A percentile compares a stretch with the other conserved stretches of the same genome.
Conservation (phyloP, 2,329 filamentous ascomycete species). For the Calycina herbarum region DNA sequence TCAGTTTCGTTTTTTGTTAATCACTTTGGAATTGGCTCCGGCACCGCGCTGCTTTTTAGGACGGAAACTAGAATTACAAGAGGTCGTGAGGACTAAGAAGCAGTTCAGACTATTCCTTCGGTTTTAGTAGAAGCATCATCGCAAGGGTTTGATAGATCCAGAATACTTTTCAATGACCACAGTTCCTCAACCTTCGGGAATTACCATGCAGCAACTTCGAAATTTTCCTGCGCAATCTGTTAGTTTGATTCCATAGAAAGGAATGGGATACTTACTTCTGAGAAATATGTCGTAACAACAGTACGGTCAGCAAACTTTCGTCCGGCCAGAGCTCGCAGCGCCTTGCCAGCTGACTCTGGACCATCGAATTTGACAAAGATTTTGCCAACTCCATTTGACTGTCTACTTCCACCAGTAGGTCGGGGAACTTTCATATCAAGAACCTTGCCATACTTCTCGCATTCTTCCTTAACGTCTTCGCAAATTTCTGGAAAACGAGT, state of each 20-base stretch:
- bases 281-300: constrained; percentile 94
- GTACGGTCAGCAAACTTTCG: constrained; percentile 96
- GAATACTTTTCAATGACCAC: neutral
- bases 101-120: neutral
- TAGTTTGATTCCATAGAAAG: constrained; percentile 30
- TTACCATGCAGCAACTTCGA: constrained; percentile 57
- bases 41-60: constrained; percentile 11
- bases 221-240: constrained; percentile 70
- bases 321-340: constrained; percentile 85
- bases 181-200: constrained; percentile 1
- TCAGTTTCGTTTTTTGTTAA: constrained; percentile 8
- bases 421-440: constrained; percentile 90
- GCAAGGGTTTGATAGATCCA: neutral
- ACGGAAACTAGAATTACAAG: constrained; percentile 18
- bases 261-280: constrained; percentile 62
- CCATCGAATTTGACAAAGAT: constrained; percentile 94
- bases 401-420: constrained; percentile 77
- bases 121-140: constrained; percentile 3
- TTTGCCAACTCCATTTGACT: constrained; percentile 90
- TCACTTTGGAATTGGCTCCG: constrained; percentile 1
- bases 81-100: constrained; percentile 8
- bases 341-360: constrained; percentile 75
- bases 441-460: constrained; percentile 83
- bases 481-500: constrained; percentile 72
- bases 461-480: constrained; percentile 92